Percentiles rank a stretch among this genome's conserved stretches.
phyloP scores from a whole-genome alignment of 2,329 filamentous ascomycete species.

The Epichloe typhina region DNA sequence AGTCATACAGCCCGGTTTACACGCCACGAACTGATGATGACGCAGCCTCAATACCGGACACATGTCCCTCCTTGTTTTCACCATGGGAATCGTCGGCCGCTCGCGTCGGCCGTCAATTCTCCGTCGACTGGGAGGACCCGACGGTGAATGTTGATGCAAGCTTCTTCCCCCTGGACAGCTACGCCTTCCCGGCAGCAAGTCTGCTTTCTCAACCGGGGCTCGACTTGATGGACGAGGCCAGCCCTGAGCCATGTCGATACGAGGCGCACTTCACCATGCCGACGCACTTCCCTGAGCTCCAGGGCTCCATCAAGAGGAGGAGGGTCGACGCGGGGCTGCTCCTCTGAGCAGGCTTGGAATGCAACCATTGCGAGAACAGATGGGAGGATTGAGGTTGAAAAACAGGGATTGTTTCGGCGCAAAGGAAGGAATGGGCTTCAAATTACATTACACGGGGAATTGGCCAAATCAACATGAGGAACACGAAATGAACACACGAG shows the following conservation, averaged over 20 bases:
- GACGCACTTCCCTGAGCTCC: background rate
- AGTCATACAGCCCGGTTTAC: background rate
- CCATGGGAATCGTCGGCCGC: background rate
- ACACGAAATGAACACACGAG: background rate
- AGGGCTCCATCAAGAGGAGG: background rate
- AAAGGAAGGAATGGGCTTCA: background rate
- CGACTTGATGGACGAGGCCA: background rate
- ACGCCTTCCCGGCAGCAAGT: background rate
- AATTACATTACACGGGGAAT: too few relatives aligned
- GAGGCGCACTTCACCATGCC: background rate
- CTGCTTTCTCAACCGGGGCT: background rate
- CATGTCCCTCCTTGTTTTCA: background rate
- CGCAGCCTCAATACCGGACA: background rate
- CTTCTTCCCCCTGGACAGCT: background rate
- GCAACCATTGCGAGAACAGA: too few relatives aligned
- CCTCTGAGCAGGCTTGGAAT: too few relatives aligned
- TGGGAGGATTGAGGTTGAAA: background rate
- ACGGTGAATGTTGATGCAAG: background rate
- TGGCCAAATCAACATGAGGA: background rate
- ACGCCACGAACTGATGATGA: constrained; percentile 1
- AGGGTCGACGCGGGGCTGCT: too few relatives aligned
- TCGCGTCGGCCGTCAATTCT: background rate
- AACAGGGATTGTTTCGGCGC: background rate
- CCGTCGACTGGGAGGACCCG: background rate
- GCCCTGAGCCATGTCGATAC: background rate